phyloP scores from a whole-genome alignment of 768 basidiomycete species.

The Lactarius hatsudake region DNA sequence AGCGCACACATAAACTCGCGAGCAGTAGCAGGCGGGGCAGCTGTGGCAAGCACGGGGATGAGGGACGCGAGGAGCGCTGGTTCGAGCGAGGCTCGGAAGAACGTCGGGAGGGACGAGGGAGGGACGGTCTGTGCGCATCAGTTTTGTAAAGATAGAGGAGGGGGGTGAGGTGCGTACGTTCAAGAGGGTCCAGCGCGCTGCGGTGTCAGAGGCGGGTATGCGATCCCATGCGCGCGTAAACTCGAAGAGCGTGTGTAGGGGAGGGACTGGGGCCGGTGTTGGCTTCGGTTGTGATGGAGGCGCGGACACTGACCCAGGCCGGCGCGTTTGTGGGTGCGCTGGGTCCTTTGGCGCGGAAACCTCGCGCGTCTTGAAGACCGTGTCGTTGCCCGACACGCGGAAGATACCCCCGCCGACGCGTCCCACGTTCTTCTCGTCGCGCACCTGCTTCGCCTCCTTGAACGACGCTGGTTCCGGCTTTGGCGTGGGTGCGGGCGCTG shows the following conservation, averaged over 20 bases:
- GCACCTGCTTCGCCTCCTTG: conserved; percentile 55
- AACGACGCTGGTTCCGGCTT: conserved; percentile 41
- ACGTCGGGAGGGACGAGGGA: conserved; percentile 50
- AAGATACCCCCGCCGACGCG: conserved; percentile 73
- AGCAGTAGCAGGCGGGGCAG: conserved; percentile 34
- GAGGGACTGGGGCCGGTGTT: conserved; percentile 30
- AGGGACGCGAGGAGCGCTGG: conserved; percentile 58
- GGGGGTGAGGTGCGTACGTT: conserved; percentile 43
- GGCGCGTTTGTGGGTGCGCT: neutral
- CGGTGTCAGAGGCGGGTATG: conserved; percentile 31
- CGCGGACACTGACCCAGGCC: neutral
- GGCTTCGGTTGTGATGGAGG: conserved; percentile 6
- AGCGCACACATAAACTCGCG: conserved; percentile 54
- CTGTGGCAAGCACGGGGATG: conserved; percentile 46
- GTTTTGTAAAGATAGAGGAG: neutral
- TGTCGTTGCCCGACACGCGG: conserved; percentile 57
- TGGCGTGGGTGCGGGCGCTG: conserved; percentile 16
- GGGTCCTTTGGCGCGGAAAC: neutral
- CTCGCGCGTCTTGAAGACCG: conserved; percentile 46
- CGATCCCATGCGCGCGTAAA: conserved; percentile 62
- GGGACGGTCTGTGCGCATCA: conserved; percentile 46
- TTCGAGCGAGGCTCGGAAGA: conserved; percentile 73
- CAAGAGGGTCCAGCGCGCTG: conserved; percentile 57
- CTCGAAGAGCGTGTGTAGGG: conserved; percentile 50
- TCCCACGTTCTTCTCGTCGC: conserved; percentile 41